phyloP scores from a whole-genome alignment of 2,329 filamentous ascomycete genomes.

The Talaromyces sp. region DNA sequence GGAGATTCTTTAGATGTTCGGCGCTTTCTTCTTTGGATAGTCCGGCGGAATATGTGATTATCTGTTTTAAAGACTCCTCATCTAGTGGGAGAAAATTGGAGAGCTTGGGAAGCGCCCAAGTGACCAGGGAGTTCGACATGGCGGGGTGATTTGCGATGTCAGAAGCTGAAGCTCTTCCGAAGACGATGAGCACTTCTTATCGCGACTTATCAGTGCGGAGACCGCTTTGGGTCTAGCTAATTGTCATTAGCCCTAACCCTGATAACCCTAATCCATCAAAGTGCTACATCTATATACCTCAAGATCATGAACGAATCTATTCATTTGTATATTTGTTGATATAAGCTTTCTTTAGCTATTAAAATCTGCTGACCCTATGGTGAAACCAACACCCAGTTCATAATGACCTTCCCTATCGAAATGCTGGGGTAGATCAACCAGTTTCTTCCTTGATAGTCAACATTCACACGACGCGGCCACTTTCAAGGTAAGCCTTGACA shows the following conservation, averaged over 20 bases:
- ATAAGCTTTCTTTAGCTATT: not conserved
- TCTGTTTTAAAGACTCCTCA: constrained; percentile 76
- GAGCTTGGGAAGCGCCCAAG: constrained; percentile 69
- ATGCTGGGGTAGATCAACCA: not conserved
- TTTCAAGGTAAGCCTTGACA: constrained; percentile 7
- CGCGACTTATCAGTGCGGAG: constrained; percentile 13
- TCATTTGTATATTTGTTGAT: no score
- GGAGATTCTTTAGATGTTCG: constrained; percentile 80
- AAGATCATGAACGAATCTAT: not conserved
- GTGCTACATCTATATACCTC: not conserved
- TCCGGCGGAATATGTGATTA: constrained; percentile 76
- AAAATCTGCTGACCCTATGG: not conserved
- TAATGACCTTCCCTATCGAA: not conserved
- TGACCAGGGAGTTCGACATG: constrained; percentile 39
- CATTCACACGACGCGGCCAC: not conserved
- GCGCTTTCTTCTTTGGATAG: constrained; percentile 75
- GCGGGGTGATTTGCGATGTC: not conserved
- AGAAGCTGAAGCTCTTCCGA: not conserved
- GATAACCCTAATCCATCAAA: not conserved
- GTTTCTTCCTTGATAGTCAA: not conserved
- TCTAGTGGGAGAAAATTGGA: constrained; percentile 79
- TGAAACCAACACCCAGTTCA: not conserved
- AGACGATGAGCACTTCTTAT: constrained; percentile 1
- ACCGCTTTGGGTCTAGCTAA: constrained; percentile 1
- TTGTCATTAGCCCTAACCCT: not conserved